These are phyloP conservation scores for Lavandula angustifolia DNA, from an alignment of 257 asterid species.

Conservation along the genomic window DNA sequence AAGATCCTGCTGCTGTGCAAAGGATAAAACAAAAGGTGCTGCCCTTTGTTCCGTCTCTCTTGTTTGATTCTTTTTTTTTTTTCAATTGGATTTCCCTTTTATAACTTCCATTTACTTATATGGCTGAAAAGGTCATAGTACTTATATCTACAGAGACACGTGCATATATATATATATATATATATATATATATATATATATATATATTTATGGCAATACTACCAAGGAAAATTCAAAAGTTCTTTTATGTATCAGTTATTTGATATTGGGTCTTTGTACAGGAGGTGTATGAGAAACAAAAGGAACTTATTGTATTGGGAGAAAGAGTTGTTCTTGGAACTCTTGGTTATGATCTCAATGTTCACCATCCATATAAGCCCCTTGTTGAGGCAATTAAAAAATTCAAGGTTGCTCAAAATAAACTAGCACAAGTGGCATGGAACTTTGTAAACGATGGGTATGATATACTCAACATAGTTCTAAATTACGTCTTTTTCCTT, in stretches of 20 bases:
- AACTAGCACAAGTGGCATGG: slow-evolving; percentile 99
- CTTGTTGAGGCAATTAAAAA: slow-evolving; percentile 92
- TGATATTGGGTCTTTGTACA: slow-evolving; percentile 44
- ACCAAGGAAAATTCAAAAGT: background rate
- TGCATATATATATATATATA: too few species aligned
- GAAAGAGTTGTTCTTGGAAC: slow-evolving; percentile 93
- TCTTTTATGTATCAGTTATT: slow-evolving; percentile 1
- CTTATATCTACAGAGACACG: background rate
- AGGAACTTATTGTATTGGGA: slow-evolving; percentile 74
- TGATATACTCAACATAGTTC: slow-evolving; percentile 35
- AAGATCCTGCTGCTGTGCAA: slow-evolving; percentile 62
- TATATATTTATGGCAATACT: background rate
- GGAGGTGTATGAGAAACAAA: slow-evolving; percentile 94
- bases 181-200: background rate
- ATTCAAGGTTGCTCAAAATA: slow-evolving; percentile 87
- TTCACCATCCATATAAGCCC: slow-evolving; percentile 91
- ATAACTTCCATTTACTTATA: background rate
- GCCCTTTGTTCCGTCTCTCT: slow-evolving; percentile 14
- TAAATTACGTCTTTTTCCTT: slow-evolving; percentile 40
- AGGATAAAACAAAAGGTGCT: slow-evolving; percentile 89
- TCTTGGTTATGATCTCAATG: slow-evolving; percentile 81
- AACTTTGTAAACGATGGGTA: slow-evolving; percentile 99
- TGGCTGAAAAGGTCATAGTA: background rate
- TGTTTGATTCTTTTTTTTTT: slow-evolving; percentile 25
- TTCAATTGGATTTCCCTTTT: background rate